Base-by-base conservation (phyloP, 345 rosid species). In the Citrus cavaleriei region DNA sequence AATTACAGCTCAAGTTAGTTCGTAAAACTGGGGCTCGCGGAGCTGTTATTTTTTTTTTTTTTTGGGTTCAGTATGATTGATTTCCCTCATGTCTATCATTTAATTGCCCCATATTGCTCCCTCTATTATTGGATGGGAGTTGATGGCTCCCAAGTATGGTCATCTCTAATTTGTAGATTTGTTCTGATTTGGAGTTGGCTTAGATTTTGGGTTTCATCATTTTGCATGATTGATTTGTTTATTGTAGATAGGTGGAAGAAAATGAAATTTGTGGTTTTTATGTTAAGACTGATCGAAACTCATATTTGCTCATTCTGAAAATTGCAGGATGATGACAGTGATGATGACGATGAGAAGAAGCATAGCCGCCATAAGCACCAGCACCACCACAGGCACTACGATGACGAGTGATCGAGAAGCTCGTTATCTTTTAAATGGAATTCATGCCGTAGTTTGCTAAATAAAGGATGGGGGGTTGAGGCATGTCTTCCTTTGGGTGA, bases 281-380 rank as follows among this genome's bases (percentile, higher is more conserved):
- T 18, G 9, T 3, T 38, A 42, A 19, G 22, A 35, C 37, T 64
- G 70, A 32, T 46, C 51, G 38, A 64, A 27, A n/a, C 3, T 69
- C 24, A n/a, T 57, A 25, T 38, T 65, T 42, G 69, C 21, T 37
- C 73, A 49, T 13, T 28, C 21, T 40, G 61, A n/a, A 70, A 83
- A 71, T 79, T 73, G 78, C 88, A 93, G 98, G 98, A 91, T 79
- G 91, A 62, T 42, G 86, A 91, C 74, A 81, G 84, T 51, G 90
- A 82, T 6, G 93, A 92, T 30, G 89, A 84, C 19, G 86, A 90
- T 81, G 75, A 87, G 84, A 85, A 89, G 84, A 80, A 79, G 32
- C 83, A 76, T 34, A 34, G 42, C 42, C 89, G 83, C 82, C 14
- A 75, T 80, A 70, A 88, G 84, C 85, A 90, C 59, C 93, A 85